phyloP scores from a whole-genome alignment of 192 early-diverging fungal genomes.

The Coemansia sp. region DNA sequence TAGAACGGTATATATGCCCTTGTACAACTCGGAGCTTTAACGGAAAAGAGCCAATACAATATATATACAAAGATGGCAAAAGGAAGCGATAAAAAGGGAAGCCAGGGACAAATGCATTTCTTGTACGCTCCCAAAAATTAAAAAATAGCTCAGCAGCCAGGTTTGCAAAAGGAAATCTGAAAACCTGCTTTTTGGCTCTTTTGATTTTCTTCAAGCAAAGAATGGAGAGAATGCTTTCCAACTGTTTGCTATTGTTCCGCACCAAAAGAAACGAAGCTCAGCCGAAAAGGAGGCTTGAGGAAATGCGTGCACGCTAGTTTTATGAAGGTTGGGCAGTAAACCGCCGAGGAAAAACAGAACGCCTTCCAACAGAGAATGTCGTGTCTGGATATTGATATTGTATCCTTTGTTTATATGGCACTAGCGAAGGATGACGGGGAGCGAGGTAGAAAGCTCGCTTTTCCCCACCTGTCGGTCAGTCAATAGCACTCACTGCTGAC shows the following conservation, averaged over 20 bases:
- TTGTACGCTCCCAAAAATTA: background rate
- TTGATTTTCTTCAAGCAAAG: no score
- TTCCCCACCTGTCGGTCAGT: background rate
- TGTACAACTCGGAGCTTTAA: background rate
- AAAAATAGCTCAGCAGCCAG: background rate
- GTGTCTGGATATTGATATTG: background rate
- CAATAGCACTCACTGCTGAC: background rate
- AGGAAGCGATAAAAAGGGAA: background rate
- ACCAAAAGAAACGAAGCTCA: background rate
- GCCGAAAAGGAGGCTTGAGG: background rate
- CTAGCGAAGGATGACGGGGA: background rate
- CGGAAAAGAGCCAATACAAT: background rate
- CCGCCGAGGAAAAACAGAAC: background rate
- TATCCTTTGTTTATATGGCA: background rate
- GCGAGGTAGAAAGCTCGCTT: background rate
- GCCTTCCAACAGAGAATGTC: background rate
- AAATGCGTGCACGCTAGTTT: background rate
- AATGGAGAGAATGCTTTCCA: constrained; percentile 5
- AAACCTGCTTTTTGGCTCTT: no score
- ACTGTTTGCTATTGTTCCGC: background rate
- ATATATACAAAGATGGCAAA: background rate
- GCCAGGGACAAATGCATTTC: background rate
- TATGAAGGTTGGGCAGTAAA: background rate
- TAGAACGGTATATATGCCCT: background rate
- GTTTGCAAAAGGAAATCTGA: background rate